Base-by-base conservation (phyloP, 345 rosid genomes). In the Gossypioides kirkii region DNA sequence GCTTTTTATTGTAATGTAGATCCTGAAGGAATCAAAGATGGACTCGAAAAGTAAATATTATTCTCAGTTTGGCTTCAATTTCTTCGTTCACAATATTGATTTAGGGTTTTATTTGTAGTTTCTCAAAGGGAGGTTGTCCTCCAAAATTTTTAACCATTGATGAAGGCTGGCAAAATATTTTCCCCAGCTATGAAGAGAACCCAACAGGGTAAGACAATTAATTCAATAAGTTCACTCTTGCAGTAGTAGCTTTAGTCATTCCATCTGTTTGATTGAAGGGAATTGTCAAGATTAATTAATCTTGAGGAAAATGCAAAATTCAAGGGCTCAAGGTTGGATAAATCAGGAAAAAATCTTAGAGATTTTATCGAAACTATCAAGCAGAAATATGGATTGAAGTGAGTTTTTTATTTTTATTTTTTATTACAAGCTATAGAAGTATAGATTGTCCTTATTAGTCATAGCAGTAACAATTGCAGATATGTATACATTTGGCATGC, bases 121-220 rank as follows among this genome's bases (percentile, higher is more conserved):
- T 87, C 60, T 69, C 36, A 26, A 80, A 83, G 26, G 90, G 87
- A 62, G 86, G 86, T 18, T 80, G 77, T 62, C 69, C 85, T 8
- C 87, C 87, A 10, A 87, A 74, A 63, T 82, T 84, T 77, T 75
- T 89, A 14, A 82, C 86, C 53, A 82, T 89, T 16, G 94, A 89
- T 73, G 91, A 89, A 72, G 90, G 89, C 50, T 86, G 94, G 91
- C 94, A 86, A 86, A 81, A 81, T 1, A 67, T 81, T 7, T 67
- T 25, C n/a, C 82, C 83, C 53, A 84, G 73, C 43, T 82, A 81
- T 60, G 16, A 20, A 77, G 89, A 3, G 77, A 82, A 82, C 36
- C 82, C 81, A 52, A 76, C 68, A 66, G 79, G 78, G 90, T 82
- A 78, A 70, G 85, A 67, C 47, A 14, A 8, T n/a, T 54, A n/a